A percentile compares a stretch with the other conserved stretches of the same genome.
Conservation (phyloP, 2,329 filamentous ascomycete species). For the Eutypella sp. region DNA sequence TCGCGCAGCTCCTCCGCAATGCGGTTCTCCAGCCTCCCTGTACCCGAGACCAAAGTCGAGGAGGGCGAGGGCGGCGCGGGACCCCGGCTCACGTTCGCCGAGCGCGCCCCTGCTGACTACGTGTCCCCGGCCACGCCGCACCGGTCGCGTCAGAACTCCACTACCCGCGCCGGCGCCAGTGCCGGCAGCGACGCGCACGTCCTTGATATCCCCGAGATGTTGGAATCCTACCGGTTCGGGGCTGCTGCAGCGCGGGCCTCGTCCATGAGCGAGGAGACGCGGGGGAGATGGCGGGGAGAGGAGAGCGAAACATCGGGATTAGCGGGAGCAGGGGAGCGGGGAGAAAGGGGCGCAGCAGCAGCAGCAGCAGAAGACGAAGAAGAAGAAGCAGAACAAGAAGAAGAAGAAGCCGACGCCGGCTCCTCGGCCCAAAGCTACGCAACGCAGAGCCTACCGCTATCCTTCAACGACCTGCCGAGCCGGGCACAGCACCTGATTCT, state of each 20-base stretch:
- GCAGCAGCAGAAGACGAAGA: not conserved
- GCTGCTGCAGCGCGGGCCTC: slow-evolving; percentile 7
- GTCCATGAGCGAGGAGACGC: no score
- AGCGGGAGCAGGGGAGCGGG: no score
- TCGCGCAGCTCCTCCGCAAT: slow-evolving; percentile 46
- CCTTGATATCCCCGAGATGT: slow-evolving; percentile 40
- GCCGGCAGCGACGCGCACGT: slow-evolving; percentile 29
- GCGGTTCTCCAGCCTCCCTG: slow-evolving; percentile 58
- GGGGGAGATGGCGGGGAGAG: no score
- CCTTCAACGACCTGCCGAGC: slow-evolving; percentile 82
- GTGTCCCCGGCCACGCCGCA: slow-evolving; percentile 29
- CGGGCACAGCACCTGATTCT: slow-evolving; percentile 81
- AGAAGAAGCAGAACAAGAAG: not conserved
- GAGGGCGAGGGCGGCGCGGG: slow-evolving; percentile 52
- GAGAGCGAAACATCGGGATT: no score
- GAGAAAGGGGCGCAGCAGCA: not conserved
- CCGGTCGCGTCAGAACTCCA: slow-evolving; percentile 34
- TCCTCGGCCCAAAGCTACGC: slow-evolving; percentile 48
- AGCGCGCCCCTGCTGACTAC: slow-evolving; percentile 17
- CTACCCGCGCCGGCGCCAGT: slow-evolving; percentile 17
- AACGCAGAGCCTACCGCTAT: slow-evolving; percentile 62
- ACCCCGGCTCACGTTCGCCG: slow-evolving; percentile 61
- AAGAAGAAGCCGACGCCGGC: slow-evolving; percentile 18
- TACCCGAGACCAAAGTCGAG: slow-evolving; percentile 54
- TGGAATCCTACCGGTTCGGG: slow-evolving; percentile 33